phyloP scores from a whole-genome alignment of 345 rosid species.

The Cardamine resedifolia region DNA sequence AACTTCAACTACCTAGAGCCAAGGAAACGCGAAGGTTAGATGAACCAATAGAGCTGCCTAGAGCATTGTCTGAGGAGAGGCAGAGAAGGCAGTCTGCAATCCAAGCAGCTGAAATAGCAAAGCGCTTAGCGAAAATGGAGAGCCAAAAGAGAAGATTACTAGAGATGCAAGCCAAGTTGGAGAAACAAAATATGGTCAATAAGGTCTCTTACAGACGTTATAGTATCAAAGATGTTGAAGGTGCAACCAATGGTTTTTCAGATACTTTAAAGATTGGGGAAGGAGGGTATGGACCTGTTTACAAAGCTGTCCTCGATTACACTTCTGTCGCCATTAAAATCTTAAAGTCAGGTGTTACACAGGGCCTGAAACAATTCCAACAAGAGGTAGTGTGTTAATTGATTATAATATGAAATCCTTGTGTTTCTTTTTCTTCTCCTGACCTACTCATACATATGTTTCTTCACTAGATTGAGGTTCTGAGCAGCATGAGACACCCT shows the following conservation, averaged over 20 bases:
- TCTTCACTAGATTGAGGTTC: slow-evolving; percentile 59
- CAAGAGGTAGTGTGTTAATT: slow-evolving; percentile 56
- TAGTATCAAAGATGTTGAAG: slow-evolving; percentile 60
- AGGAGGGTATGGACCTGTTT: slow-evolving; percentile 92
- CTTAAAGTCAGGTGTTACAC: slow-evolving; percentile 61
- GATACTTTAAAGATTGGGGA: slow-evolving; percentile 64
- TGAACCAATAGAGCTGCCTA: slow-evolving; percentile 43
- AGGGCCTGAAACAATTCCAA: slow-evolving; percentile 71
- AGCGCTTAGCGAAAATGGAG: slow-evolving; percentile 43
- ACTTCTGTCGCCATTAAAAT: slow-evolving; percentile 71
- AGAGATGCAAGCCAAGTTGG: slow-evolving; percentile 45
- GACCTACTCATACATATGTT: slow-evolving; percentile 22
- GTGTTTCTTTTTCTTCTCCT: background rate
- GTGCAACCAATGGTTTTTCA: slow-evolving; percentile 60
- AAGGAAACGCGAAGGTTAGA: slow-evolving; percentile 36
- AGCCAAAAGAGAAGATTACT: slow-evolving; percentile 44
- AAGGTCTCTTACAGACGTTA: slow-evolving; percentile 47
- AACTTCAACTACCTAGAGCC: slow-evolving; percentile 34
- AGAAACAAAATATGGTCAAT: slow-evolving; percentile 35
- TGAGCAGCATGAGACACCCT: slow-evolving; percentile 80
- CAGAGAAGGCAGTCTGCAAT: slow-evolving; percentile 43
- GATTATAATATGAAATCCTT: background rate
- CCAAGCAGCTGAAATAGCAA: slow-evolving; percentile 47
- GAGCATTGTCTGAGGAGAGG: slow-evolving; percentile 43
- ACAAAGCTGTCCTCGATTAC: slow-evolving; percentile 49